phyloP scores from a whole-genome alignment of 2,329 filamentous ascomycete genomes.

The Diaporthe sp. region DNA sequence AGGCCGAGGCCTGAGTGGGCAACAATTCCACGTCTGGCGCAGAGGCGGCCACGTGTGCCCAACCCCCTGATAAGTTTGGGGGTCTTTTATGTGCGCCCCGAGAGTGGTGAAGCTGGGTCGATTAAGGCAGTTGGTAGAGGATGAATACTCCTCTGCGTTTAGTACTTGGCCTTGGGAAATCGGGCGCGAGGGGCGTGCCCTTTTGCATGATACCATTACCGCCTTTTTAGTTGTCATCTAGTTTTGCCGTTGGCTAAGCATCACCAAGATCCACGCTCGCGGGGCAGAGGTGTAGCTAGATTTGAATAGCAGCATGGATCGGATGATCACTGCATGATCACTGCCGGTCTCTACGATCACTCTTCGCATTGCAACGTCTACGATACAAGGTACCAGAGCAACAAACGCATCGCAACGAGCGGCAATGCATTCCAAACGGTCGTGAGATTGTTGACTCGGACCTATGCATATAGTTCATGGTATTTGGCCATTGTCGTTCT shows the following conservation, averaged over 20 bases:
- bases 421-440: not conserved
- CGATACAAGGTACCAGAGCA: not conserved
- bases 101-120: not conserved
- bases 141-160: not conserved
- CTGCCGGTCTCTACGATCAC: not conserved
- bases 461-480: not conserved
- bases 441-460: not conserved
- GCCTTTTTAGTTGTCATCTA: not conserved
- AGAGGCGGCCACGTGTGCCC: not conserved
- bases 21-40: not conserved
- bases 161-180: not conserved
- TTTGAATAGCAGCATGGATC: not conserved
- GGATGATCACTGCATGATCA: not conserved
- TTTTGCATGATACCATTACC: slow-evolving; percentile 28
- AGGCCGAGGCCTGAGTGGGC: not conserved
- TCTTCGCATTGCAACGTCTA: not conserved
- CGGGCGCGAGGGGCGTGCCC: not conserved
- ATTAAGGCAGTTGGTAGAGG: not conserved
- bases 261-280: not conserved
- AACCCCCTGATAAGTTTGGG: no score
- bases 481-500: not conserved
- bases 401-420: no score
- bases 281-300: not conserved
- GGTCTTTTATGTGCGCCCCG: not conserved
- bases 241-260: slow-evolving; percentile 1